phyloP scores from a whole-genome alignment of 345 rosid genomes.

The Iberis pinnata region DNA sequence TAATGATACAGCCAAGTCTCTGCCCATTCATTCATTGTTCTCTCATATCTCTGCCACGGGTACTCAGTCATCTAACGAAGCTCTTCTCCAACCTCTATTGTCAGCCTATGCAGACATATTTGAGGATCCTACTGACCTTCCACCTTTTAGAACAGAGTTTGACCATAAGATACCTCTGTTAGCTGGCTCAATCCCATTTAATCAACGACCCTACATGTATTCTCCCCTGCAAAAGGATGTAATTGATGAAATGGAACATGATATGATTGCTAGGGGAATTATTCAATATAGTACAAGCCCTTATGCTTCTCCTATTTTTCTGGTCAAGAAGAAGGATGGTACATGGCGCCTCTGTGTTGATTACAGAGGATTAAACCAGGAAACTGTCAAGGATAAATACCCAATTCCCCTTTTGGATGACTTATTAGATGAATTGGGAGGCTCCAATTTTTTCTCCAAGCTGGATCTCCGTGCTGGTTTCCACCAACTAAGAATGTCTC shows the following conservation, averaged over 20 bases:
- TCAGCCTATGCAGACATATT: too few species aligned
- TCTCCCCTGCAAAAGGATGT: not conserved
- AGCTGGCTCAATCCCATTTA: accelerated
- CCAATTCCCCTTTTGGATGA: not conserved
- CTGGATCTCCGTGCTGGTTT: not conserved
- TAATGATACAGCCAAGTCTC: too few species aligned
- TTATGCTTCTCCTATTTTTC: not conserved
- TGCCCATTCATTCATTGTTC: too few species aligned
- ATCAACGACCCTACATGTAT: not conserved
- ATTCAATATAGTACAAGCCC: not conserved
- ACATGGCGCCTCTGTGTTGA: not conserved
- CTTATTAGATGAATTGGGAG: not conserved
- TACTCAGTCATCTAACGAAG: too few species aligned
- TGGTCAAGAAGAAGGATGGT: not conserved
- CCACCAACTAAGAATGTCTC: not conserved
- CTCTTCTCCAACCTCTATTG: too few species aligned
- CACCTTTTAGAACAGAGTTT: too few species aligned
- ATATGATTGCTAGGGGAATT: not conserved
- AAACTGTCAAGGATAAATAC: not conserved
- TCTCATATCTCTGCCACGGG: too few species aligned
- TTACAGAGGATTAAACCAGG: not conserved
- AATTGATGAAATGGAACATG: not conserved
- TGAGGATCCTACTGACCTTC: too few species aligned
- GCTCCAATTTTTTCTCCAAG: not conserved
- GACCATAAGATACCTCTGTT: not conserved